Base-by-base conservation (phyloP, 208 protist species). In the Trichomonas tenax region DNA sequence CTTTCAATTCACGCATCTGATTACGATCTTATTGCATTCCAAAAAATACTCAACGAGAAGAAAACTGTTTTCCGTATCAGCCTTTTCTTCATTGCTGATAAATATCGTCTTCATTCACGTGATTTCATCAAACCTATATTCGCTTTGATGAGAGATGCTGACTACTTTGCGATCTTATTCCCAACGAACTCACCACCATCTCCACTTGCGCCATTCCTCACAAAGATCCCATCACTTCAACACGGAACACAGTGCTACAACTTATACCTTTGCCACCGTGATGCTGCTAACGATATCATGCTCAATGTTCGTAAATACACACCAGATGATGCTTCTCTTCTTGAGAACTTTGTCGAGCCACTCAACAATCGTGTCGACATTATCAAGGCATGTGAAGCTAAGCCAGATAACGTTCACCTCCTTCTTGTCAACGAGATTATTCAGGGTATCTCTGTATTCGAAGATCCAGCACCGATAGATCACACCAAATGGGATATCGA, bases 111-210 rank as follows among this genome's bases (percentile, higher is more conserved):
- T 93, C 86, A 93, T 93, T 48, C 86, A 51, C 86, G 86, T 38
- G 86, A 93, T 51, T 93, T 93, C n/a, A 93, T 93, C 40, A 48
- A 51, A 38, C 86, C 86, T 58, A 93, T 93, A 3, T 93, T 93
- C 31, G 17, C 44, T 38, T 26, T 93, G 0, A 93, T 93, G 86
- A 48, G 86, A 48, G 86, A 93, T 58, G 40, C 86, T 17, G 86
- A 93, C 46, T 93, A 93, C 31, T 93, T 41, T 38, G 11, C 44
- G 10, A 51, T 93, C 1, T 51, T 93, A 1, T 38, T 93, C 6
- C 86, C 86, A 51, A 93, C 86, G 38, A 93, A 93, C 31, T 48
- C 40, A 14, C 86, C 86, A 38, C 86, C 86, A 93, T 93, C 44
- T 8, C 44, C 86, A 38, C 26, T 93, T 0, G 86, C 86, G 26